Evolutionary conservation across 768 basidiomycete species (phyloP), one percentile per base, ranked within the genome.

Genomic region (Hydnomerulius pinastri): DNA sequence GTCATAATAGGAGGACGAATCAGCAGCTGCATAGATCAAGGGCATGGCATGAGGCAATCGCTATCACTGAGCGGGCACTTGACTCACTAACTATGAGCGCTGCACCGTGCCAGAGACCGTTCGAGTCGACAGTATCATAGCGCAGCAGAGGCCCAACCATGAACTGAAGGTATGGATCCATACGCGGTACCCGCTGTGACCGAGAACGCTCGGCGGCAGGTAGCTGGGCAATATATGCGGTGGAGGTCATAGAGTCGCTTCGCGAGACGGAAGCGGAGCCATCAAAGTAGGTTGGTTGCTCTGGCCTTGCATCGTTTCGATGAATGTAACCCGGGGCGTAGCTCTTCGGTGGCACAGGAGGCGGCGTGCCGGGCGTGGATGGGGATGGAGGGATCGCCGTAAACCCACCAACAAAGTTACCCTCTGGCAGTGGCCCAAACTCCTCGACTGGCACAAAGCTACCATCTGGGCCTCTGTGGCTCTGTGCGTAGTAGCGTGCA

Each of bases 121-220:
- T 73, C 53, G 83, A 74, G 57, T 90, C 86, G 21, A 90, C 80
- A 0, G 93, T 98, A 63, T 98, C 94, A 62, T 92, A 98, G 35
- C 89, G 84, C 53, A 98, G 71, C 15, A 98, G 73, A 18, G 93
- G 93, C 0, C 94, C 93, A 48, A 89, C 91, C 92, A 96, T 94
- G 61, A 95, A 81, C 66, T 89, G 86, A 23, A 97, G 77, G 68
- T 88, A 80, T 8, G 93, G 93, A 18, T 85, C 71, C 88, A 90
- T 95, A 35, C 82, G 75, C 17, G 80, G 80, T 6, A 80, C 73
- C 43, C 75, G 74, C 30, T 85, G 71, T 6, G 73, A 68, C 42
- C 79, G 70, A n/a, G 89, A 82, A 38, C 88, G 75, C 57, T 91
- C 86, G 30, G 82, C 77, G 1, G 88, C 78, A 35, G 72, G 73